Evolutionary conservation across 148 eudicot genomes (phyloP).

Genomic region (Cornus florida): DNA sequence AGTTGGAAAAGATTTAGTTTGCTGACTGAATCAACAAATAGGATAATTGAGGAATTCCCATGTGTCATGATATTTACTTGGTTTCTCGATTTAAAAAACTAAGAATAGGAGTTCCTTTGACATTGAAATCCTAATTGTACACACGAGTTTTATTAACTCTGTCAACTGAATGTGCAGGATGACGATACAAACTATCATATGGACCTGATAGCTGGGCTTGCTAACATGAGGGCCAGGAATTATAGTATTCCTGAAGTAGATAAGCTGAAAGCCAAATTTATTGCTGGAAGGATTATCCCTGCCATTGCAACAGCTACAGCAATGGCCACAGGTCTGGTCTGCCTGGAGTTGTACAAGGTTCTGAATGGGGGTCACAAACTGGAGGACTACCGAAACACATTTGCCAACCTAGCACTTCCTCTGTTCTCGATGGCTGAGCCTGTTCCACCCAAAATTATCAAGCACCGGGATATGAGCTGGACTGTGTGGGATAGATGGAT

Average conservation of each 20-base stretch:
- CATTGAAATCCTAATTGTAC: neutral
- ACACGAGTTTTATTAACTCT: neutral
- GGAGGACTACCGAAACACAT: slow-evolving; percentile 87
- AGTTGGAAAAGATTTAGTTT: neutral
- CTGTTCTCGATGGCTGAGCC: slow-evolving; percentile 94
- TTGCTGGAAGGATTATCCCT: slow-evolving; percentile 90
- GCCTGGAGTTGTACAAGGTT: slow-evolving; percentile 91
- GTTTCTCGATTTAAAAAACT: neutral
- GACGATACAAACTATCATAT: slow-evolving; percentile 91
- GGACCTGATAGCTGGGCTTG: slow-evolving; percentile 82
- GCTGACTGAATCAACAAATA: too few relatives aligned
- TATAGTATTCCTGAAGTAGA: slow-evolving; percentile 93
- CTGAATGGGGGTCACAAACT: slow-evolving; percentile 61
- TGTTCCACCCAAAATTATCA: slow-evolving; percentile 72
- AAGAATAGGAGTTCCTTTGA: neutral
- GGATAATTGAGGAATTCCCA: neutral
- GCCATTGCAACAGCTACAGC: slow-evolving; percentile 94
- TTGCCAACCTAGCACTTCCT: slow-evolving; percentile 86
- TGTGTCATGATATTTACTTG: neutral
- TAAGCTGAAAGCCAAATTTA: slow-evolving; percentile 85
- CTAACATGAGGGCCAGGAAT: slow-evolving; percentile 93
- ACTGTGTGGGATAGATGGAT: slow-evolving; percentile 92
- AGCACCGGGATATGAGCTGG: slow-evolving; percentile 83
- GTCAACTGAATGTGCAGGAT: slow-evolving; percentile 47
- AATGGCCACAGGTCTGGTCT: slow-evolving; percentile 91